These are phyloP conservation scores for Trichoderma citrinoviride DNA, from an alignment of 2,329 filamentous ascomycete genomes.

Conservation along the genomic window DNA sequence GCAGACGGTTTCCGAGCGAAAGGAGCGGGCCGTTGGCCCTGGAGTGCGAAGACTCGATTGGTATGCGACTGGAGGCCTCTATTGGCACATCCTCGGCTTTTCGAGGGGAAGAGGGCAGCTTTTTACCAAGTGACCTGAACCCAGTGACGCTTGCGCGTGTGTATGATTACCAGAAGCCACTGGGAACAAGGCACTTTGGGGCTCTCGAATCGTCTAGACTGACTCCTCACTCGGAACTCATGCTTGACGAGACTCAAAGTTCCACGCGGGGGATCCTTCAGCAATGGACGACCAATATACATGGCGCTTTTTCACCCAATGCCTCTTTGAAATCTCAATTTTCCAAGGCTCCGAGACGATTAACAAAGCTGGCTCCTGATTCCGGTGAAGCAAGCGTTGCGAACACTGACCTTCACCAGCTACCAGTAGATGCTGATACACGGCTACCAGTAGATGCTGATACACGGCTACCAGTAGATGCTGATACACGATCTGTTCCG, in stretches of 20 bases:
- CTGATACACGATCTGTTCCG: background rate
- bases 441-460: constrained; percentile 16
- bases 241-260: background rate
- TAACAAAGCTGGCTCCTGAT: constrained; percentile 29
- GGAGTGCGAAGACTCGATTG: background rate
- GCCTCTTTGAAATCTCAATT: background rate
- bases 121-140: background rate
- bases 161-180: background rate
- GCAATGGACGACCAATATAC: constrained; percentile 1
- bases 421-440: constrained; percentile 17
- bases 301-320: constrained; percentile 4
- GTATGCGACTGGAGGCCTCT: background rate
- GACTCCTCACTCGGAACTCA: constrained; percentile 12
- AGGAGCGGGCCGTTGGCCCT: background rate
- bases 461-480: constrained; percentile 19
- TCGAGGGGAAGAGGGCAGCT: background rate
- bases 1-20: background rate
- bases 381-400: constrained; percentile 31
- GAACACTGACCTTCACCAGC: background rate
- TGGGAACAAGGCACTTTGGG: background rate
- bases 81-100: background rate
- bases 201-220: background rate
- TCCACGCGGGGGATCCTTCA: constrained; percentile 7
- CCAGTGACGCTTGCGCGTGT: background rate
- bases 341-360: background rate